Evolutionary conservation across 2,329 filamentous ascomycete genomes (phyloP).

Genomic region (Diatrype stigma): DNA sequence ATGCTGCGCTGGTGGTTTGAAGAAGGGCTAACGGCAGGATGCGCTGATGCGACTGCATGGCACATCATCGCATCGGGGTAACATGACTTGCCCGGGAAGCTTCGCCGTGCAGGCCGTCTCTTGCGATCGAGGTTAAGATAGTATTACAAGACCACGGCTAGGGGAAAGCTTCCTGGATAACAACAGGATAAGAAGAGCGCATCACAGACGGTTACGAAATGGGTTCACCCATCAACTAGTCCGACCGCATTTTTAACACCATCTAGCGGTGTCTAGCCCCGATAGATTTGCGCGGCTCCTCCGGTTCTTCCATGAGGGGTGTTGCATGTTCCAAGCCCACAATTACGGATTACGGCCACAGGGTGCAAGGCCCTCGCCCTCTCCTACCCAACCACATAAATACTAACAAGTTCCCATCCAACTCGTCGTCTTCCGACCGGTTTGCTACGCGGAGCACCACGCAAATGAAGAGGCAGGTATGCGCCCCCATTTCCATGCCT

Average conservation of each 20-base stretch:
- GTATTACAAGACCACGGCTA: neutral
- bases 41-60: slow-evolving; percentile 20
- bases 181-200: neutral
- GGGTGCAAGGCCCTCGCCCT: neutral
- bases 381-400: neutral
- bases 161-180: neutral
- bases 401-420: neutral
- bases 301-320: neutral
- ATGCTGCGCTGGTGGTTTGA: slow-evolving; percentile 10
- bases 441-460: no score
- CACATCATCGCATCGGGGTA: slow-evolving; percentile 15
- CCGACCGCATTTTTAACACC: neutral
- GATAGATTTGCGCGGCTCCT: neutral
- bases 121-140: slow-evolving; percentile 1
- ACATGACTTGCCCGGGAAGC: neutral
- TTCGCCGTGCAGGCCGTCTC: neutral
- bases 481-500: neutral
- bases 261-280: neutral
- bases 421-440: no score
- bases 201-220: neutral
- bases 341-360: neutral
- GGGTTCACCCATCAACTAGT: neutral
- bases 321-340: neutral
- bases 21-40: slow-evolving; percentile 14
- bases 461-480: no score